Evolutionary conservation across 1,284 basidiomycete genomes (phyloP), one percentile per base, ranked within the genome.

Genomic region (Agaricales sp.): DNA sequence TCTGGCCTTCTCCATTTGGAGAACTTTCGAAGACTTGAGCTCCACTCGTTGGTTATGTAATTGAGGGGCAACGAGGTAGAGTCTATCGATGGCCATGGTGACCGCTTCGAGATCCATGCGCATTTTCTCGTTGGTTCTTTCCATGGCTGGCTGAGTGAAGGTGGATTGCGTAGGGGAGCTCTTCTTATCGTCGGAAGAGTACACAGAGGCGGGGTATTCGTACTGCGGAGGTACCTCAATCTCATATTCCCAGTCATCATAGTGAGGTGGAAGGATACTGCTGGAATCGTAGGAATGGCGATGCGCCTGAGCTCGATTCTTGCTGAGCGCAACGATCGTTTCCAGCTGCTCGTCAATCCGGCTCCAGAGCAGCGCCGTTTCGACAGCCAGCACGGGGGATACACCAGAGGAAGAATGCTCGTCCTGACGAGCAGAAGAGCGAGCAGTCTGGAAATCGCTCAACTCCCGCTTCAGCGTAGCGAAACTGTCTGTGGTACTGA

Each of bases 31-130:
- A 19, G 72, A 71, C 55, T 84, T 82, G 48, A 92, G 73, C 60
- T 92, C 89, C 11, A 88, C 88, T 1, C 92, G 79, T 62, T 95
- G 92, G 59, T 90, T 83, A 51, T 86, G 78, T 38, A 94, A 64
- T 61, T 92, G 90, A 0, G 92, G 92, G 1, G 88, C 82, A 23
- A 86, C 82, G 13, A 77, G 63, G 61, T 92, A 89, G 8, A 95
- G 67, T 21, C 91, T 73, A 59, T 93, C 92, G 55, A 96, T 93
- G 18, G 92, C 91, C 60, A 78, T 74, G 0, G 87, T 80, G 38
- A 95, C 80, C 3, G 77, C 74, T 56, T 94, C 91, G 18, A 95
- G 69, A 59, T 95, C 92, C 60, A 83, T 69, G 49, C 73, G 74
- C 78, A 80, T 82, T 65, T 86, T 89, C 61, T 91, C 87, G 59